Base-by-base conservation (phyloP, 495 filamentous ascomycete genomes). In the Glutinoglossum americanum region DNA sequence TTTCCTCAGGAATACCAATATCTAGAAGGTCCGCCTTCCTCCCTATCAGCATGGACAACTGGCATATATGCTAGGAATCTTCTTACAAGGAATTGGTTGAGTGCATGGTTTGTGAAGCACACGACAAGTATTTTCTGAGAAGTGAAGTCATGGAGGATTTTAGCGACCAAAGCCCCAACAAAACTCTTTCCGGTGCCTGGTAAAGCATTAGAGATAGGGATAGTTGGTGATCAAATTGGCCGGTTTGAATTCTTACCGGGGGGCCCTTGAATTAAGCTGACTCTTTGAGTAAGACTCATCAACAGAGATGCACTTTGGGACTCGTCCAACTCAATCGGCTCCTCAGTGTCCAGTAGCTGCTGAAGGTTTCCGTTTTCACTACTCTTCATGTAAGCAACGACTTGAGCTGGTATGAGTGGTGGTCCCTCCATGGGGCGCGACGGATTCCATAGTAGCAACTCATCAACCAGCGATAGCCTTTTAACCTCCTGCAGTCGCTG, bases 181-280 rank as follows among this genome's bases (percentile, higher is more conserved):
- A 88, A 86, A 0, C 83, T 86, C 57, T 90, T 89, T 5, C 87
- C 86, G 3, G 85, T 90, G 3, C 84, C 84, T 86, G 48, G 13
- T 58, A 54, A 32, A 37, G 8, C 11, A 39, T 56, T 26, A 56
- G 23, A 39, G n/a, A n/a, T n/a, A n/a, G n/a, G n/a, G n/a, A n/a
- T n/a, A n/a, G 26, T n/a, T 21, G 11, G n/a, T 1, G n/a, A 23
- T 35, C 39, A 6, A 23, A 57, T 19, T 19, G 3, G 39, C 19
- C 21, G 37, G 21, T 26, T 45, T 15, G 15, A 19, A 5, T 56
- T 59, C 70, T 48, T 71, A 83, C 83, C 84, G 67, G 85, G 85
- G 0, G 86, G 85, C 0, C 86, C 85, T 67, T 89, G 84, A 15
- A 89, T 82, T 1, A 83, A 62, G 62, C 79, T 80, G 3, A 89